Percentiles rank a stretch among this genome's conserved stretches.
phyloP scores from a whole-genome alignment of 2,329 filamentous ascomycete species.

The Geoglossum cookeanum region DNA sequence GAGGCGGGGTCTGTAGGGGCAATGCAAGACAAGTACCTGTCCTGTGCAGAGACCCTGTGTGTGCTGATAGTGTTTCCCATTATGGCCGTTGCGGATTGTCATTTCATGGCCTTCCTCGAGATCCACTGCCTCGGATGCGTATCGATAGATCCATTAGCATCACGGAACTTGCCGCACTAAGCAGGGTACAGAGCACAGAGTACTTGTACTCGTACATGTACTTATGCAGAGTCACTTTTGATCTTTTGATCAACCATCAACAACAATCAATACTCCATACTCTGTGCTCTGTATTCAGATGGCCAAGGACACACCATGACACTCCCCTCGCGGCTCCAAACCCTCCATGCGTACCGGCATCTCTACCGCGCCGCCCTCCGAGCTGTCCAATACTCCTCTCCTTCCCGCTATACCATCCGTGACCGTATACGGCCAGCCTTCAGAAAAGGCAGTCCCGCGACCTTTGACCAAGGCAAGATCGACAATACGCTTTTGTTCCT shows the following conservation, averaged over 20 bases:
- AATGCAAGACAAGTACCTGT: slow-evolving; percentile 45
- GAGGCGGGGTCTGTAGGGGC: background rate
- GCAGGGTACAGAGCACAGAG: too few relatives aligned
- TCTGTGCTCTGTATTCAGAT: too few relatives aligned
- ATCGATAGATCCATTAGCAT: background rate
- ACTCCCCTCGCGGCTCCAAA: slow-evolving; percentile 18
- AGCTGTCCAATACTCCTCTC: slow-evolving; percentile 52
- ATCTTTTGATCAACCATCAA: too few relatives aligned
- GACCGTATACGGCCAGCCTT: slow-evolving; percentile 42
- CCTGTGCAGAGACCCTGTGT: slow-evolving; percentile 56
- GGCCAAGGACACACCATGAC: background rate
- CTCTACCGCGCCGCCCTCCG: slow-evolving; percentile 48
- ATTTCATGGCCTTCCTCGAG: background rate
- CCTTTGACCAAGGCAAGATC: slow-evolving; percentile 33
- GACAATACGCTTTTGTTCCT: slow-evolving; percentile 53
- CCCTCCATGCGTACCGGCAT: slow-evolving; percentile 48
- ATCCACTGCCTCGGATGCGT: background rate
- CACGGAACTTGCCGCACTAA: background rate
- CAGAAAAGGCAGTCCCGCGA: slow-evolving; percentile 25
- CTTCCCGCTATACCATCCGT: slow-evolving; percentile 42
- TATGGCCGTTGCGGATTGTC: slow-evolving; percentile 8
- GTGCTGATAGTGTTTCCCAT: slow-evolving; percentile 49
- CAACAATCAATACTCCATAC: too few relatives aligned
- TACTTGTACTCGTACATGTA: too few relatives aligned
- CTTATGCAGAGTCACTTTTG: too few relatives aligned